These are phyloP conservation scores for Petunia hybrid DNA, from an alignment of 305 asterid genomes.

Conservation along the genomic window DNA sequence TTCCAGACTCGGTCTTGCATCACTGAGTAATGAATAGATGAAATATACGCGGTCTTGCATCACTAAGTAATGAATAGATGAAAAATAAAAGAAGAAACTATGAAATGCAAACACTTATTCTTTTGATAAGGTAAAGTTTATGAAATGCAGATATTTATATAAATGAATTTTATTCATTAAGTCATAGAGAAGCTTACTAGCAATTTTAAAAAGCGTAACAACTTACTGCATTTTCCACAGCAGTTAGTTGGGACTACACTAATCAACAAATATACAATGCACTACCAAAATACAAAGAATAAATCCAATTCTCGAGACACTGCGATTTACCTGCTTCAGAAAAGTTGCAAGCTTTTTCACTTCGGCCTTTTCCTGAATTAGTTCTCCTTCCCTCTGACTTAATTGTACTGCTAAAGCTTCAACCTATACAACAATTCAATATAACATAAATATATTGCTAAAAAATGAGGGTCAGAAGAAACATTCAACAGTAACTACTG, in stretches of 20 bases:
- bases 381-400: conserved; percentile 95
- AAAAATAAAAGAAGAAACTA: not conserved
- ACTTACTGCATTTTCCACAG: too few relatives aligned
- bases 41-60: not conserved
- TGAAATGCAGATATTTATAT: not conserved
- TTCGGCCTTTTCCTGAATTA: conserved; percentile 92
- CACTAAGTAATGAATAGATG: not conserved
- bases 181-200: too few relatives aligned
- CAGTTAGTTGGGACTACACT: too few relatives aligned
- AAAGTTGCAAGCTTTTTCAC: conserved; percentile 93
- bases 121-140: too few relatives aligned
- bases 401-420: conserved; percentile 94
- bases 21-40: not conserved
- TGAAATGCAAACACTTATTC: not conserved
- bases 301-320: not conserved
- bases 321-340: conserved; percentile 73
- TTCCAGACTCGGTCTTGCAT: not conserved
- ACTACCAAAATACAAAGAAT: too few relatives aligned
- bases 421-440: conserved; percentile 55
- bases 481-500: not conserved
- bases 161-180: not conserved
- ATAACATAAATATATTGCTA: not conserved
- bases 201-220: too few relatives aligned
- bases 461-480: not conserved
- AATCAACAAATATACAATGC: too few relatives aligned